phyloP scores from a whole-genome alignment of 768 basidiomycete genomes.

The Cubamyces sp. region DNA sequence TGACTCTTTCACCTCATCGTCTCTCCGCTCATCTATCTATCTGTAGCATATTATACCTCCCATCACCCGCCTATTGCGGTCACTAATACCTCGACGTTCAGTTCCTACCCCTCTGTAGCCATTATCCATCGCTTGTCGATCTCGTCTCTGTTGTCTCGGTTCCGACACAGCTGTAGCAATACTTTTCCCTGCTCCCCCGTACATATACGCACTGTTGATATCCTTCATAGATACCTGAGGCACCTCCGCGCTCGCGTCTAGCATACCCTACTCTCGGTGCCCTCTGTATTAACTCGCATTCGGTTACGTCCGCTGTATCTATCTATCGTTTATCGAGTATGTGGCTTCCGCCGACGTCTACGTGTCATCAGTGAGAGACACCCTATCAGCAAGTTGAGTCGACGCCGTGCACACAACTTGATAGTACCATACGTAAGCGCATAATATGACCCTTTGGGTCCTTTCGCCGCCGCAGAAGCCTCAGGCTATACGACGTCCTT shows the following conservation, averaged over 20 bases:
- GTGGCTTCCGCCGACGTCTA: too few species aligned
- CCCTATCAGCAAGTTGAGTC: too few species aligned
- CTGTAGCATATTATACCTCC: constrained; percentile 11
- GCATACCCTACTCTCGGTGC: constrained; percentile 15
- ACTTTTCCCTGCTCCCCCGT: neutral
- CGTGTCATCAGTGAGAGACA: too few species aligned
- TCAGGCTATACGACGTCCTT: too few species aligned
- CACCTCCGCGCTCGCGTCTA: neutral
- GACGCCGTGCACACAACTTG: too few species aligned
- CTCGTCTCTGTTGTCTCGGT: constrained; percentile 2
- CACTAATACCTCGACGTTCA: constrained; percentile 13
- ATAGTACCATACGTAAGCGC: too few species aligned
- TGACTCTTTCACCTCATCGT: constrained; percentile 1
- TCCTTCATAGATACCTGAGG: constrained; percentile 17
- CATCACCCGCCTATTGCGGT: neutral
- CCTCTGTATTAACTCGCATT: constrained; percentile 10
- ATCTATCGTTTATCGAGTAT: constrained; percentile 7
- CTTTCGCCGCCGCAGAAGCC: too few species aligned
- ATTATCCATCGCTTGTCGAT: constrained; percentile 1
- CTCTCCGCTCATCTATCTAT: constrained; percentile 1
- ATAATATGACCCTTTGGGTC: too few species aligned
- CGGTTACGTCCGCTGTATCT: constrained; percentile 11
- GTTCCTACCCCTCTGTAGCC: constrained; percentile 18
- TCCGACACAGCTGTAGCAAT: constrained; percentile 10
- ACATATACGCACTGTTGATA: constrained; percentile 4